Conservation (phyloP, 441 rosid species). For the Erodium chrysanthum region DNA sequence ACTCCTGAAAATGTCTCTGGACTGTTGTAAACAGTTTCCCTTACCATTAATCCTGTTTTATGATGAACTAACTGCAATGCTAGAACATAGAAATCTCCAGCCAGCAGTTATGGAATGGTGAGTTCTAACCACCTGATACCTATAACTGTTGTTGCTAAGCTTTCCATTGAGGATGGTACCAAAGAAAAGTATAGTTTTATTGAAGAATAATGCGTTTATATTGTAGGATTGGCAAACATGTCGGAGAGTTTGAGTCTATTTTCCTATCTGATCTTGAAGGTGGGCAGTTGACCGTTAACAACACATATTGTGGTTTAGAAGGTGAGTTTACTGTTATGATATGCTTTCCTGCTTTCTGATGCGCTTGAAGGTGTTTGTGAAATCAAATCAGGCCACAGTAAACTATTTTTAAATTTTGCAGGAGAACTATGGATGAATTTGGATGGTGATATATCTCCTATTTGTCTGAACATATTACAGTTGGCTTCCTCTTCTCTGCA, state of each 20-base stretch:
- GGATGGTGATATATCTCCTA: constrained; percentile 79
- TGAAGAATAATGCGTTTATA: constrained; percentile 18
- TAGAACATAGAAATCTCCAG: constrained; percentile 46
- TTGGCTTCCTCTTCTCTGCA: constrained; percentile 49
- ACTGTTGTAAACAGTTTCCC: constrained; percentile 54
- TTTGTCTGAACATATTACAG: constrained; percentile 70
- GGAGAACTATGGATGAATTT: constrained; percentile 92
- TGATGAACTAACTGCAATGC: constrained; percentile 54
- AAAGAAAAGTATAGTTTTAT: constrained; percentile 7
- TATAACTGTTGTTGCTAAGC: constrained; percentile 19
- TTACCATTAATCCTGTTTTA: constrained; percentile 55
- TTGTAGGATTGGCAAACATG: constrained; percentile 62
- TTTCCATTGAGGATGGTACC: constrained; percentile 18
- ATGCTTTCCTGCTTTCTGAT: constrained; percentile 17
- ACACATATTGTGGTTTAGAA: constrained; percentile 49
- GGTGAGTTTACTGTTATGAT: constrained; percentile 31
- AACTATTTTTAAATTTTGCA: constrained; percentile 30
- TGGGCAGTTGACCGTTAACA: constrained; percentile 37
- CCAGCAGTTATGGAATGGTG: constrained; percentile 73
- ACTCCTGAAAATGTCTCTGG: constrained; percentile 55
- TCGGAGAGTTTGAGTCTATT: constrained; percentile 67
- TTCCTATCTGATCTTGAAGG: constrained; percentile 64
- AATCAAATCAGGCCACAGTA: constrained; percentile 5
- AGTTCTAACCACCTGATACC: constrained; percentile 17
- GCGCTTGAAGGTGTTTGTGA: constrained; percentile 13